Evolutionary conservation across 345 rosid species (phyloP), one percentile per base, ranked within the genome.

Genomic region (Salix suchowensis): DNA sequence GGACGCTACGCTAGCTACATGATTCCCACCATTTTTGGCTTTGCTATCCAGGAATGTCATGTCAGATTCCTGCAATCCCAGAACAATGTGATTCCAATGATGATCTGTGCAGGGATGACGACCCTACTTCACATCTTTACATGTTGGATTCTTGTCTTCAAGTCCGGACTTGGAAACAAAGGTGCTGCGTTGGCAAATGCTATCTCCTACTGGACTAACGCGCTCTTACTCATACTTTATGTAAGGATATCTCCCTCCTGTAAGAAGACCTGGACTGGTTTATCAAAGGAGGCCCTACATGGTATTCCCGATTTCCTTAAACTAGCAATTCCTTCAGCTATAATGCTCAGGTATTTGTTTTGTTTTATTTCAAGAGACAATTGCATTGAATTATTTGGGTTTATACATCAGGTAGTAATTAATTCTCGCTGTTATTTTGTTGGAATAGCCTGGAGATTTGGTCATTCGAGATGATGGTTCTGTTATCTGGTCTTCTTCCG

Each of bases 101-200:
- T 87, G 85, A 54, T 82, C n/a, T 77, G 69, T 76, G 74, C 90
- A 15, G 90, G 83, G 71, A 65, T 83, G 26, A 83, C 90, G 37
- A 77, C 85, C 32, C 46, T 82, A 6, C 68, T 86, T 48, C 92
- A 89, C 19, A 24, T 86, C 6, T 72, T 82, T 6, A 37, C 70
- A 1, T 88, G 92, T 69, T 89, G 91, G 93, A 1, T 68, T 48
- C 78, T 88, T 44, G 88, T 89, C 18, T 84, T 78, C 24, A 82
- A 73, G 65, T 66, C 81, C 16, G 83, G 84, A 18, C 82, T 88
- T 32, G 89, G 89, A n/a, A 76, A 21, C 66, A 86, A 68, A 78
- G 91, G 93, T 14, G 91, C 89, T 75, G 90, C 93, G 4, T n/a
- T 84, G 36, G 88, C 91, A 0, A 78, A 72, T 8, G 73, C 85